A percentile compares a stretch with the other conserved stretches of the same genome.
Conservation (phyloP, 306 rosid species). For the apple (Malus domestica) region DNA sequence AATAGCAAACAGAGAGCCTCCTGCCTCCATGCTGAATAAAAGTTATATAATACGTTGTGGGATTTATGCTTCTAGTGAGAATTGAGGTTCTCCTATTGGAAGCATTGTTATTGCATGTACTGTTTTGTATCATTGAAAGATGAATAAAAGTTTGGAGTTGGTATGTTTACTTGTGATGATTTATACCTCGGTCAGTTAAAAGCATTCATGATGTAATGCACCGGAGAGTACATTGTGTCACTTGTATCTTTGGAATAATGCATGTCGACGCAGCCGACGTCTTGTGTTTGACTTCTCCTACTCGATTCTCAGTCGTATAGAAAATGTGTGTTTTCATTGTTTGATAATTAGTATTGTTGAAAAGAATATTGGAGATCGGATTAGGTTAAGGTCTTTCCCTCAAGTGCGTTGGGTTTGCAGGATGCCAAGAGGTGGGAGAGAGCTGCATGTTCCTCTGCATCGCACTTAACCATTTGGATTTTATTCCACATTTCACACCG, state of each 20-base stretch:
- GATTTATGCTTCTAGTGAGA: background rate
- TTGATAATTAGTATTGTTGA: background rate
- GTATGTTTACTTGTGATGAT: background rate
- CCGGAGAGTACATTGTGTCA: background rate
- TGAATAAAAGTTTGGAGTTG: background rate
- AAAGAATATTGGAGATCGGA: background rate
- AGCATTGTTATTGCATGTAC: constrained; percentile 9
- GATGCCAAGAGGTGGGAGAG: background rate
- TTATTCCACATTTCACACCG: background rate
- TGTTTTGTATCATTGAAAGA: constrained; percentile 20
- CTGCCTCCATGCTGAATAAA: background rate
- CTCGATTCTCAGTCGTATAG: background rate
- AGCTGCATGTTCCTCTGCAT: background rate
- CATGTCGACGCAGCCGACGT: background rate
- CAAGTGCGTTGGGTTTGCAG: background rate
- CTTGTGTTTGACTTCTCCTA: background rate
- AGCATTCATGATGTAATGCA: background rate
- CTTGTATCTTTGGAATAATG: background rate
- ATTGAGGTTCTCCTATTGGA: background rate
- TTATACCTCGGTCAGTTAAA: background rate
- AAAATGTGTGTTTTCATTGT: background rate
- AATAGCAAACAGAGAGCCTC: constrained; percentile 10
- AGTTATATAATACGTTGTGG: background rate
- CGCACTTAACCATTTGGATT: background rate
- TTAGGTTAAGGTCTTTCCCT: no score